phyloP scores from a whole-genome alignment of 192 early-diverging fungal genomes.

The Backusella westeae region DNA sequence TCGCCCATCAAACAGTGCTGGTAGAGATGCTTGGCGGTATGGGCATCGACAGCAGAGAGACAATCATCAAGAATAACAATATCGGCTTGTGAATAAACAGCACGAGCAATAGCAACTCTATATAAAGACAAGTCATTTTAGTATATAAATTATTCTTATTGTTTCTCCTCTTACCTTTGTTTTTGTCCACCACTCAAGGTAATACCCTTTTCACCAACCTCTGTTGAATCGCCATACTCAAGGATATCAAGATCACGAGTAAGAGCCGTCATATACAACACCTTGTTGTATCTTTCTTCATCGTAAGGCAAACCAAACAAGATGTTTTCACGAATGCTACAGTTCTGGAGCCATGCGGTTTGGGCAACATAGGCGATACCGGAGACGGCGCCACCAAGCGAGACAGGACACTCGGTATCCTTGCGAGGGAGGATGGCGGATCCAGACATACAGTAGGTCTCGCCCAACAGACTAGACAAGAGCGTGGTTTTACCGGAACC shows the following conservation, averaged over 20 bases:
- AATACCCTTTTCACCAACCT: constrained; percentile 91
- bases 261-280: constrained; percentile 84
- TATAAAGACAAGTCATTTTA: neutral
- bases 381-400: constrained; percentile 35
- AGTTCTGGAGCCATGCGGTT: constrained; percentile 52
- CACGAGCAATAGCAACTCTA: constrained; percentile 68
- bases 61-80: constrained; percentile 85
- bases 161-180: constrained; percentile 17
- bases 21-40: constrained; percentile 85
- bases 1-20: constrained; percentile 69
- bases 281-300: constrained; percentile 70
- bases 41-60: constrained; percentile 92
- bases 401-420: neutral
- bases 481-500: constrained; percentile 88
- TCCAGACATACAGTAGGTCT: constrained; percentile 58
- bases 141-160: neutral
- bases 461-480: constrained; percentile 78
- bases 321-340: constrained; percentile 59
- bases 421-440: constrained; percentile 42
- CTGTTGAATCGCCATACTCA: constrained; percentile 83
- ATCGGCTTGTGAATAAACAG: constrained; percentile 68
- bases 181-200: constrained; percentile 88
- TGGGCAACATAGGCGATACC: constrained; percentile 83
- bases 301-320: constrained; percentile 79
- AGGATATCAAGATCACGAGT: constrained; percentile 82